A percentile compares a stretch with the other conserved stretches of the same genome.
These are phyloP conservation scores for Fomitopsis serialis DNA, from an alignment of 768 basidiomycete genomes.

Conservation along the genomic window DNA sequence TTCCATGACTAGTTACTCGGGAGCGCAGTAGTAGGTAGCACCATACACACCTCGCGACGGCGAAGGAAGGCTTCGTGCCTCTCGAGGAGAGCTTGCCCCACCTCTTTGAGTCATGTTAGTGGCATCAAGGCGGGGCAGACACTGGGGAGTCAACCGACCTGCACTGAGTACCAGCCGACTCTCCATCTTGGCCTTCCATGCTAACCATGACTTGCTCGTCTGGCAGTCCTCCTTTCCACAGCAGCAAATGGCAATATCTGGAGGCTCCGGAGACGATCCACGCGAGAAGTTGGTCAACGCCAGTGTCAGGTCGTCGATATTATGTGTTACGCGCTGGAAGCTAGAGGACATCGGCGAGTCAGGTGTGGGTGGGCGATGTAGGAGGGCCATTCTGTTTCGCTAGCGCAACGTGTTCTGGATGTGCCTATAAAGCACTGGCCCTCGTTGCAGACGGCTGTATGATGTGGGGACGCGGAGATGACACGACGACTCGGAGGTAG, in stretches of 20 bases:
- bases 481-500: not conserved
- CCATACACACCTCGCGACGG: constrained; percentile 51
- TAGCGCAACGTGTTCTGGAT: not conserved
- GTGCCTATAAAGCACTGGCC: not conserved
- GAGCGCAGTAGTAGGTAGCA: not conserved
- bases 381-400: constrained; percentile 6
- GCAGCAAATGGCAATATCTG: constrained; percentile 50
- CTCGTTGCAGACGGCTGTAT: not conserved
- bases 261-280: constrained; percentile 67
- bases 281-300: constrained; percentile 71
- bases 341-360: constrained; percentile 26
- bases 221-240: constrained; percentile 65
- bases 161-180: constrained; percentile 78
- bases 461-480: not conserved
- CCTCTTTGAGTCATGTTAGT: constrained; percentile 43
- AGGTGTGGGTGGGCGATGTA: constrained; percentile 18
- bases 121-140: constrained; percentile 2
- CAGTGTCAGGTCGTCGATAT: constrained; percentile 75
- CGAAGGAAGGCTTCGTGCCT: constrained; percentile 84
- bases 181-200: constrained; percentile 66
- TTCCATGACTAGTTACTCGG: too few species aligned
- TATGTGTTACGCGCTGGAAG: constrained; percentile 30
- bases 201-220: constrained; percentile 55
- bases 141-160: constrained; percentile 44
- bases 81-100: constrained; percentile 83